Evolutionary conservation across 2,329 filamentous ascomycete genomes (phyloP).

Genomic region (Dactylellina leptospora): DNA sequence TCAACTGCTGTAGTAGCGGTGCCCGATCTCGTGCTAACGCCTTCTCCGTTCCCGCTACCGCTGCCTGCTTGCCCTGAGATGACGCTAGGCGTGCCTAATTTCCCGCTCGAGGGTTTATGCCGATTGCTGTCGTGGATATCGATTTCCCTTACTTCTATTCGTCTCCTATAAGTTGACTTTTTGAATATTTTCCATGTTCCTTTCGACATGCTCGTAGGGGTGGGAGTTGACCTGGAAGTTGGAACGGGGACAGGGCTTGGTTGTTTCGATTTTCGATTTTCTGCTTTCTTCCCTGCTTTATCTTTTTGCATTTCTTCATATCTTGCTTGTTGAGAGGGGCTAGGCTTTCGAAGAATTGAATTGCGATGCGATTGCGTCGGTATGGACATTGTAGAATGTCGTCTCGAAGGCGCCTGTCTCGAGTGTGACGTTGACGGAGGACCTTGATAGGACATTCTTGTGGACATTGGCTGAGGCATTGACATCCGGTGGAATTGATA

Average conservation of each 20-base stretch:
- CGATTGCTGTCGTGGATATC: constrained; percentile 50
- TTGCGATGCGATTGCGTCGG: constrained; percentile 21
- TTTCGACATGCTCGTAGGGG: constrained; percentile 11
- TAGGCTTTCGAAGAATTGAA: constrained; percentile 37
- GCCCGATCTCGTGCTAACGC: constrained; percentile 18
- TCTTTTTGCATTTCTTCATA: constrained; percentile 30
- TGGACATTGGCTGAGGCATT: constrained; percentile 19
- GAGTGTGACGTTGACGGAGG: constrained; percentile 33
- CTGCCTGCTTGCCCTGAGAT: constrained; percentile 5
- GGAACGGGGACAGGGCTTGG: constrained; percentile 14
- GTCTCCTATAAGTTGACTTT: constrained; percentile 43
- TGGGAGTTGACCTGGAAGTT: constrained; percentile 9
- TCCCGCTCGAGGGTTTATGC: constrained; percentile 15
- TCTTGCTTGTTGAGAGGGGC: constrained; percentile 25
- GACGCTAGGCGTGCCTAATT: constrained; percentile 17
- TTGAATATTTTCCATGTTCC: constrained; percentile 47
- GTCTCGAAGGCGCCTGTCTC: constrained; percentile 27
- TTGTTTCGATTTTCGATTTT: constrained; percentile 30
- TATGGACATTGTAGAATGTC: constrained; percentile 43
- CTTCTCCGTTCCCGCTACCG: constrained; percentile 10
- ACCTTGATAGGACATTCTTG: constrained; percentile 30
- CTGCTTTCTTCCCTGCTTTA: constrained; percentile 15
- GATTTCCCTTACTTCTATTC: constrained; percentile 46
- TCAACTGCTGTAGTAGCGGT: constrained; percentile 27
- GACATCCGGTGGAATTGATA: constrained; percentile 30